These are phyloP conservation scores for Pseudogymnoascus sp. DNA, from an alignment of 2,329 filamentous ascomycete genomes.

Conservation along the genomic window DNA sequence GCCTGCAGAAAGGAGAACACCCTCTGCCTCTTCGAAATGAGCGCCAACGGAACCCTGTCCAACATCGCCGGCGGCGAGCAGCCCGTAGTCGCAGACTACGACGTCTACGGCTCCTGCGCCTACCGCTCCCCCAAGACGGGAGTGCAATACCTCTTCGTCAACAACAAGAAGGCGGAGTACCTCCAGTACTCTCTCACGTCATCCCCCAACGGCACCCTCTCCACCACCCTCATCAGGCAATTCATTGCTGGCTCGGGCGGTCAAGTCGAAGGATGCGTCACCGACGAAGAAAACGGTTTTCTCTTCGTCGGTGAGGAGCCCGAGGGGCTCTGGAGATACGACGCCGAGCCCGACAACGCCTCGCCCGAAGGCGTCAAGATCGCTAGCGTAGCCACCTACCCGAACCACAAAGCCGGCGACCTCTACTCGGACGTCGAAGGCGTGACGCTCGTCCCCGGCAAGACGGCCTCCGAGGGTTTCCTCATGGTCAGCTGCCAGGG, in stretches of 20 bases:
- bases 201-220: constrained; percentile 34
- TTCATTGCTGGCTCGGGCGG: constrained; percentile 45
- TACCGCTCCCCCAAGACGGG: constrained; percentile 41
- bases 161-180: constrained; percentile 46
- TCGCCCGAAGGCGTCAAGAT: constrained; percentile 28
- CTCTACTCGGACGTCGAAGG: constrained; percentile 49
- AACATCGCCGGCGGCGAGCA: constrained; percentile 40
- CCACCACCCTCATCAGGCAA: constrained; percentile 42
- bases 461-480: constrained; percentile 38
- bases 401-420: constrained; percentile 30
- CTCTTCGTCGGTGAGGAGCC: constrained; percentile 47
- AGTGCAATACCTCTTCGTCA: constrained; percentile 48
- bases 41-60: constrained; percentile 37
- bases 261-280: constrained; percentile 48
- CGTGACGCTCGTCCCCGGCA: constrained; percentile 42
- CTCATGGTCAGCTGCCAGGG: constrained; percentile 47
- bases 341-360: constrained; percentile 40
- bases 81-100: constrained; percentile 38
- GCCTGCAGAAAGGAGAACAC: constrained; percentile 46
- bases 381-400: constrained; percentile 33
- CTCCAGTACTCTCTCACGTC: constrained; percentile 45
- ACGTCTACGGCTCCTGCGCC: constrained; percentile 46
- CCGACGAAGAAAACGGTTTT: constrained; percentile 44
- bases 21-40: constrained; percentile 45
- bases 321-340: constrained; percentile 45